These are phyloP conservation scores for Conticribra weissflogii DNA, from an alignment of 108 stramenopile genomes.

Conservation along the genomic window DNA sequence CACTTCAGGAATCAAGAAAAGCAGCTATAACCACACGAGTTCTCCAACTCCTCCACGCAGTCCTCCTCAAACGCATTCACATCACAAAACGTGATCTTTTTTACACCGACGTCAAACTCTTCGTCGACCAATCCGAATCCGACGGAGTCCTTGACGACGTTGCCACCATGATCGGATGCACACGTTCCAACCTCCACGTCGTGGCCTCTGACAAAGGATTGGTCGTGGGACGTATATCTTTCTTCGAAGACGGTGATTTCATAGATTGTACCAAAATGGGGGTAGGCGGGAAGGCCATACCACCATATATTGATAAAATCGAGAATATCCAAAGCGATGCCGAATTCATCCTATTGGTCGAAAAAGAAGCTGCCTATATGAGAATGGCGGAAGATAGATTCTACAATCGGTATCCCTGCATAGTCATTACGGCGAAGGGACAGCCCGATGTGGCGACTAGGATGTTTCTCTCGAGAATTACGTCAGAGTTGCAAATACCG, in stretches of 20 bases:
- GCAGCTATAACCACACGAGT: constrained; percentile 95
- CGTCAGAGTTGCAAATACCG: constrained; percentile 90
- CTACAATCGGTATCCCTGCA: constrained; percentile 96
- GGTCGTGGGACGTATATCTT: constrained; percentile 91
- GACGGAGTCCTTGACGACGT: constrained; percentile 96
- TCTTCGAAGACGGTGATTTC: constrained; percentile 93
- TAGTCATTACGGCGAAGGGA: constrained; percentile 98
- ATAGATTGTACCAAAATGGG: constrained; percentile 96
- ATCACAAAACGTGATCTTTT: constrained; percentile 99
- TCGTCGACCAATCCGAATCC: constrained; percentile 92
- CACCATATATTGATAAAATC: constrained; percentile 96
- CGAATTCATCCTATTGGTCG: constrained; percentile 95
- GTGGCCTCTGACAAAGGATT: constrained; percentile 98
- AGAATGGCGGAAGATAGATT: constrained; percentile 97
- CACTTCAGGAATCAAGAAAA: constrained; percentile 79
- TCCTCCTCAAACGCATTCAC: constrained; percentile 92
- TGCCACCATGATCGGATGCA: constrained; percentile 96
- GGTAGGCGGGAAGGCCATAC: constrained; percentile 97
- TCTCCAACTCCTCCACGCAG: constrained; percentile 92
- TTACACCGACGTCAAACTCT: constrained; percentile 98
- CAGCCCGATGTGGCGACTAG: constrained; percentile 94
- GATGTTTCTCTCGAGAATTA: constrained; percentile 80
- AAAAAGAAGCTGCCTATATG: constrained; percentile 99
- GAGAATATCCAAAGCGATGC: constrained; percentile 92
- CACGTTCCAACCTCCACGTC: constrained; percentile 94